These are phyloP conservation scores for Fragosphaeria purpurea DNA, from an alignment of 2,329 filamentous ascomycete genomes.

Conservation along the genomic window DNA sequence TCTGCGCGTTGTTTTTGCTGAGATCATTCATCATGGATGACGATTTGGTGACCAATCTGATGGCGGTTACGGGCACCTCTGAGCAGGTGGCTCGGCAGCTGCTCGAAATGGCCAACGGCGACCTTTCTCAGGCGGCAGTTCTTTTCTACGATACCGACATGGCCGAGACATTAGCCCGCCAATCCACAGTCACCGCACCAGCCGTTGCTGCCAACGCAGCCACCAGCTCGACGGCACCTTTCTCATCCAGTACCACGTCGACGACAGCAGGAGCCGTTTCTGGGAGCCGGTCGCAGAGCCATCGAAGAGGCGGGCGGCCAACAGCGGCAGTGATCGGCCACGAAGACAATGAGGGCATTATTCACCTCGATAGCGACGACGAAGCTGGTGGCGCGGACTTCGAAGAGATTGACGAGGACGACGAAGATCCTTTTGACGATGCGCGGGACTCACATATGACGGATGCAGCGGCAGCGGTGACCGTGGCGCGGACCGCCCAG, in stretches of 20 bases:
- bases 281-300: conserved; percentile 5
- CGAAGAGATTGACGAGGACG: conserved; percentile 29
- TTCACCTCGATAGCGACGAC: conserved; percentile 70
- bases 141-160: conserved; percentile 85
- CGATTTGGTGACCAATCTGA: conserved; percentile 61
- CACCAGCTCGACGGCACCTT: not conserved
- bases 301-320: not conserved
- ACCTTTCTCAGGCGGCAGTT: conserved; percentile 76
- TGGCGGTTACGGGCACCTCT: conserved; percentile 67
- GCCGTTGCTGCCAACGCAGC: conserved; percentile 19
- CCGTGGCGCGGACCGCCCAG: conserved; percentile 38
- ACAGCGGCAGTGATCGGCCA: conserved; percentile 21
- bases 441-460: conserved; percentile 29
- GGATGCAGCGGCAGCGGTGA: conserved; percentile 29
- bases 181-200: conserved; percentile 24
- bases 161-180: conserved; percentile 33
- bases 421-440: conserved; percentile 21
- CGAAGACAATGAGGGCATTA: conserved; percentile 49
- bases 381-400: conserved; percentile 58
- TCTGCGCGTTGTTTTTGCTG: no score
- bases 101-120: conserved; percentile 72
- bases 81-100: conserved; percentile 70
- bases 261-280: conserved; percentile 9
- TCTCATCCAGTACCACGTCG: no score
- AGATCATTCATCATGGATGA: conserved; percentile 48